Evolutionary conservation across 129 eudicot genomes (phyloP), one percentile per base, ranked within the genome.

Genomic region (Erigeron canadensis): DNA sequence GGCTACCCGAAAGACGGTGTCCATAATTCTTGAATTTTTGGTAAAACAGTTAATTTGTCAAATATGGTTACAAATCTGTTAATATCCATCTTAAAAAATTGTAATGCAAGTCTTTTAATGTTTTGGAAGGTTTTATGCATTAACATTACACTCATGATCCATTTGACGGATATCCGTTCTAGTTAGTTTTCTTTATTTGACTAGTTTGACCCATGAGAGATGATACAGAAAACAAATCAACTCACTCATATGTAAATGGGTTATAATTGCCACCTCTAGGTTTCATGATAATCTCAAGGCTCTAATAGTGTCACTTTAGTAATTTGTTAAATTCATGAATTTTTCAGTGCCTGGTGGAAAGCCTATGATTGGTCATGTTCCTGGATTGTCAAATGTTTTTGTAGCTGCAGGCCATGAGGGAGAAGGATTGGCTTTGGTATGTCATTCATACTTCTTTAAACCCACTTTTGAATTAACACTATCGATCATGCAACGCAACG

Each of bases 401-500:
- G 65, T 90, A 78, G 97, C 99, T n/a, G 89, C 94, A 17, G 99
- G 99, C 23, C 99, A 95, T 83, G 99, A 95, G 83, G 99, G 99
- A 66, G 96, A 85, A 85, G 99, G 99, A 57, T 95, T 95, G 71
- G 54, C 89, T 68, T 48, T 90, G 97, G 99, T 94, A 90, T 69
- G 23, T 10, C 40, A 51, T 11, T 23, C 41, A 44, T 34, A 72
- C 71, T 15, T 70, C 59, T 64, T 28, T 21, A 4, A 44, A 76
- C 59, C 37, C 22, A 7, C 56, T 75, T 5, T 45, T 57, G n/a
- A 23, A 12, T 58, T 41, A 17, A 22, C 8, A 70, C 17, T 5
- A 53, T 6, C 7, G 22, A 58, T 58, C 41, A 22, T 58, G 64
- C 64, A 58, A 58, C 40, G 64, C 64, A 58, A 58, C 40, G 42